These are phyloP conservation scores for Melampsora abietis-canadensis DNA, from an alignment of 1,284 basidiomycete species.

Conservation along the genomic window DNA sequence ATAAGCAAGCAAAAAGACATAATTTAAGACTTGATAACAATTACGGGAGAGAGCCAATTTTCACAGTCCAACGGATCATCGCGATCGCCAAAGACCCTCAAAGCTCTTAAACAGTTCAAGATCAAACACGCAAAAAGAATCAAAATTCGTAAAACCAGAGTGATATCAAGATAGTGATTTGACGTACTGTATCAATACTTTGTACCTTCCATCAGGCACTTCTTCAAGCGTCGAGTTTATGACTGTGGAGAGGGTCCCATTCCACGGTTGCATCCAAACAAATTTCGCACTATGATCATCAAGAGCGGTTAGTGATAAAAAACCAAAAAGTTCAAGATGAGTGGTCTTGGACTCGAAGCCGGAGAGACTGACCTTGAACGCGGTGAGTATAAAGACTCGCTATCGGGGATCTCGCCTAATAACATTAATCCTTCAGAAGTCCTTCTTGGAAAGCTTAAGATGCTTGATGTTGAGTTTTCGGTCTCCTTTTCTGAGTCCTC, in stretches of 20 bases:
- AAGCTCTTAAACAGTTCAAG: slow-evolving; percentile 16
- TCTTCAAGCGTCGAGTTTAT: slow-evolving; percentile 7
- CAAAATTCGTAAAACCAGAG: not conserved
- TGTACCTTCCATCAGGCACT: slow-evolving; percentile 21
- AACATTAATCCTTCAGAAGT: slow-evolving; percentile 13
- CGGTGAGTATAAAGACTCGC: slow-evolving; percentile 1
- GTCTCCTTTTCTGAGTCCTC: not conserved
- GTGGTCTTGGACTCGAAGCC: not conserved
- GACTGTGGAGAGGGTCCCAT: slow-evolving; percentile 13
- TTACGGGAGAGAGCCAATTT: slow-evolving; percentile 29
- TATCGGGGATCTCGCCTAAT: slow-evolving; percentile 19
- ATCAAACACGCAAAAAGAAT: not conserved
- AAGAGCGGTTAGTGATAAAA: not conserved
- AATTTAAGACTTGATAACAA: slow-evolving; percentile 1
- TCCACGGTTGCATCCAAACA: slow-evolving; percentile 13
- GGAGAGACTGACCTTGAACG: slow-evolving; percentile 14
- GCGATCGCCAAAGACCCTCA: slow-evolving; percentile 16
- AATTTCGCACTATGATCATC: not conserved
- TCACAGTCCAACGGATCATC: slow-evolving; percentile 25
- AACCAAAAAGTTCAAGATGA: not conserved
- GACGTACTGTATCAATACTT: slow-evolving; percentile 30
- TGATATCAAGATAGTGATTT: not conserved
- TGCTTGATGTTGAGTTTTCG: not conserved
- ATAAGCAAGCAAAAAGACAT: no score
- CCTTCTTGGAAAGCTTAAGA: slow-evolving; percentile 14